These are phyloP conservation scores for Pseudogymnoascus verrucosus DNA, from an alignment of 2,329 filamentous ascomycete genomes.

Conservation along the genomic window DNA sequence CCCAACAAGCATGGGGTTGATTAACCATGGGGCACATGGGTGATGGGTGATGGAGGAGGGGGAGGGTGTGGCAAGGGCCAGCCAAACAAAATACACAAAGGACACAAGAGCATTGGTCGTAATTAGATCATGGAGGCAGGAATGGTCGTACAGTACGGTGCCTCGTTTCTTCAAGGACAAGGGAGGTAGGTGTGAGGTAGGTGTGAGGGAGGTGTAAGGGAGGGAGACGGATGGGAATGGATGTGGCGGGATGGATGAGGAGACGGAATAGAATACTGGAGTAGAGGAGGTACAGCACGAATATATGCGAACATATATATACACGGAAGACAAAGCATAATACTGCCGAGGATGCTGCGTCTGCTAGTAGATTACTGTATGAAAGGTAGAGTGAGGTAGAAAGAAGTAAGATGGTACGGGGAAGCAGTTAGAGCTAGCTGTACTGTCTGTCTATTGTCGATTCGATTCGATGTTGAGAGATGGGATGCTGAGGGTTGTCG, in stretches of 20 bases:
- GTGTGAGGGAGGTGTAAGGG: neutral
- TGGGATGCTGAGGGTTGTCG: neutral
- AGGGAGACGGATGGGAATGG: neutral
- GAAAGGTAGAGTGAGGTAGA: neutral
- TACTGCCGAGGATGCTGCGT: neutral
- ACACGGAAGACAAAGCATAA: neutral
- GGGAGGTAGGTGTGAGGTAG: neutral
- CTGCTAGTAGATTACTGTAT: neutral
- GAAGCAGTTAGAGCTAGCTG: neutral
- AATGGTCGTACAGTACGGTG: neutral
- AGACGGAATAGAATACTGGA: neutral
- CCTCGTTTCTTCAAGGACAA: neutral
- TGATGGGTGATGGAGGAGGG: neutral
- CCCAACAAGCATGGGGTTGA: neutral
- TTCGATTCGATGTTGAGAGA: neutral
- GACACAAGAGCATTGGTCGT: neutral
- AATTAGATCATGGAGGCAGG: neutral
- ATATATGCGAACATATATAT: neutral
- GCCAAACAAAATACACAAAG: neutral
- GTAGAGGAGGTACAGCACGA: neutral
- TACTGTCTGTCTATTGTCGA: neutral
- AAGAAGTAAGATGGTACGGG: no score
- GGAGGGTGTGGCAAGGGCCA: neutral
- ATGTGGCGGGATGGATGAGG: neutral
- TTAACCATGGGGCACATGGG: constrained; percentile 1